Conservation (phyloP, 2,329 filamentous ascomycete species). For the Verticillium albo-atrum region DNA sequence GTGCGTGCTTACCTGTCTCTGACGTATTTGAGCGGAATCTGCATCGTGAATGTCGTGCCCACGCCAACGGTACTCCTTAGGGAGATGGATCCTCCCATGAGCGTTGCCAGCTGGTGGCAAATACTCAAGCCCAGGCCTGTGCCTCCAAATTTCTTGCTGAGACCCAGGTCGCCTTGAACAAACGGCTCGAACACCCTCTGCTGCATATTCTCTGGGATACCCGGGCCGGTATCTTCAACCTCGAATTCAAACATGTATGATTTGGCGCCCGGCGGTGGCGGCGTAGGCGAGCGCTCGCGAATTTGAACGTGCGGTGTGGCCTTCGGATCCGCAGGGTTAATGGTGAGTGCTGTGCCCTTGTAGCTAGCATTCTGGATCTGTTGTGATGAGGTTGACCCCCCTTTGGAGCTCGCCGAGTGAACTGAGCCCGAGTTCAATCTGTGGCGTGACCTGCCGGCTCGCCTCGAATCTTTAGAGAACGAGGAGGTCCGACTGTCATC, state of each 20-base stretch:
- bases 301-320: conserved; percentile 40
- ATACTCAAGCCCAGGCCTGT: conserved; percentile 87
- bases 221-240: conserved; percentile 82
- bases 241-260: conserved; percentile 81
- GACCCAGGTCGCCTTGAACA: conserved; percentile 82
- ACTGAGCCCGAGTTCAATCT: conserved; percentile 45
- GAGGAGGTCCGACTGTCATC: conserved; percentile 50
- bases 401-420: conserved; percentile 45
- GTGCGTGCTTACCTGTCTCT: conserved; percentile 52
- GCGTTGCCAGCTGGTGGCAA: conserved; percentile 74
- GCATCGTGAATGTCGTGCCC: conserved; percentile 78
- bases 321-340: conserved; percentile 59
- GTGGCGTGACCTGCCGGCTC: conserved; percentile 36
- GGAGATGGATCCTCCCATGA: conserved; percentile 77
- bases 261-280: conserved; percentile 57
- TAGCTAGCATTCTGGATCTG: conserved; percentile 11
- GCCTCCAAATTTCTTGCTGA: conserved; percentile 87
- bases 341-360: conserved; percentile 50
- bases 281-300: conserved; percentile 53
- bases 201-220: conserved; percentile 74
- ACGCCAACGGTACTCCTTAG: conserved; percentile 67
- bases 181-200: conserved; percentile 89
- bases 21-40: conserved; percentile 74
- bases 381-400: conserved; percentile 14
- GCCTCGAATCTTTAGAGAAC: conserved; percentile 41